These are phyloP conservation scores for Plasmodium gonderi DNA, from an alignment of 169 alveolate genomes.

Conservation along the genomic window DNA sequence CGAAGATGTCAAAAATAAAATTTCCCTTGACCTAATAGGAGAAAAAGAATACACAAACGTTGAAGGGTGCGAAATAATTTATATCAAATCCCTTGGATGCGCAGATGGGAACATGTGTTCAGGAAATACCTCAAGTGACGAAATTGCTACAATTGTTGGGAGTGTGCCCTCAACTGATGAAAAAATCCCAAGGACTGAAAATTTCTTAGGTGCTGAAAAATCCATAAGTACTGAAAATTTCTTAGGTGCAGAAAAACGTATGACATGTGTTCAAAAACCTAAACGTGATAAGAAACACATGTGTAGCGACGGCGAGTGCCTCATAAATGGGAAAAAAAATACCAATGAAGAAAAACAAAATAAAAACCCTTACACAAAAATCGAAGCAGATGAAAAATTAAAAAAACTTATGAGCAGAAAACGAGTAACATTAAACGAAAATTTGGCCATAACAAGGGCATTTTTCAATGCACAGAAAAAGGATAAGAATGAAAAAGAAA, in stretches of 20 bases:
- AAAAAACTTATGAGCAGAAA: conserved; percentile 48
- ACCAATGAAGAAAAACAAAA: not conserved
- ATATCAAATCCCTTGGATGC: too few relatives aligned
- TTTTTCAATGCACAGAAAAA: conserved; percentile 31
- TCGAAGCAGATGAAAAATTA: conserved; percentile 23
- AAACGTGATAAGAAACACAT: not conserved
- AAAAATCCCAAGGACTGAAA: too few relatives aligned
- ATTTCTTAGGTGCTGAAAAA: too few relatives aligned
- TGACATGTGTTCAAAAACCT: not conserved
- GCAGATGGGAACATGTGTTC: too few relatives aligned
- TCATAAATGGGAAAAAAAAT: not conserved
- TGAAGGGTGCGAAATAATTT: too few relatives aligned
- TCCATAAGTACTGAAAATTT: too few relatives aligned
- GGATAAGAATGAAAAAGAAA: not conserved
- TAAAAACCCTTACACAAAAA: not conserved
- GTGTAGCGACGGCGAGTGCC: not conserved
- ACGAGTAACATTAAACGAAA: conserved; percentile 61
- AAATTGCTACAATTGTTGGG: too few relatives aligned
- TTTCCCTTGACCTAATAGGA: too few relatives aligned
- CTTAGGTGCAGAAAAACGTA: too few relatives aligned
- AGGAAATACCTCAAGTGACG: too few relatives aligned
- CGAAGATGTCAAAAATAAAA: not conserved
- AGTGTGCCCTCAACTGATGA: too few relatives aligned
- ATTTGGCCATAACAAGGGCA: conserved; percentile 59
- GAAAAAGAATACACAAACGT: too few relatives aligned